Conservation (phyloP, 306 rosid genomes). For the Cucurbita ficifolia region DNA sequence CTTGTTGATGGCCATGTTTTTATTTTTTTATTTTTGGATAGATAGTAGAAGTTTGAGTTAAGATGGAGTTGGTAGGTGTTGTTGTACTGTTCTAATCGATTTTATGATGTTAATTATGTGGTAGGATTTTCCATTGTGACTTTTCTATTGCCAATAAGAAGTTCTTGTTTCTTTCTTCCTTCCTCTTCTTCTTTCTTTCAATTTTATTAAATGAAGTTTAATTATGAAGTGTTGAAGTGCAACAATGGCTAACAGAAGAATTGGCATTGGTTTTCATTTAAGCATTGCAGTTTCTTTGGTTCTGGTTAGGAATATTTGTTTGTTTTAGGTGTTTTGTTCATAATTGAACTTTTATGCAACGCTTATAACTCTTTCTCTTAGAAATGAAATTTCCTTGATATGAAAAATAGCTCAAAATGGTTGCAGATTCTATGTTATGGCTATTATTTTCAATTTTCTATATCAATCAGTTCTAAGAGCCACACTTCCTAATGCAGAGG, state of each 20-base stretch:
- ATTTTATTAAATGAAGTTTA: background rate
- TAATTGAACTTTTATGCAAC: background rate
- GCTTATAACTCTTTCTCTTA: background rate
- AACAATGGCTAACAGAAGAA: background rate
- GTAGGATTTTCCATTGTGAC: too few species aligned
- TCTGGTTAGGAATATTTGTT: background rate
- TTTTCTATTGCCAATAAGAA: too few species aligned
- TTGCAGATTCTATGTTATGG: background rate
- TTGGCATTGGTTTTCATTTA: background rate
- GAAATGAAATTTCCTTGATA: background rate
- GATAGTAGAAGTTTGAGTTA: too few species aligned
- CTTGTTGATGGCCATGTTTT: too few species aligned
- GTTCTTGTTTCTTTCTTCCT: background rate
- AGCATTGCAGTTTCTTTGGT: background rate
- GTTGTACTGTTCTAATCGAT: too few species aligned
- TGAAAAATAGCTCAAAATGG: background rate
- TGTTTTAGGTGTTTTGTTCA: background rate
- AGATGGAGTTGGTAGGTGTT: too few species aligned
- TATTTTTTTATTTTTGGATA: too few species aligned
- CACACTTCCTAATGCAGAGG: slow-evolving; percentile 33
- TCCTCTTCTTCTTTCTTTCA: background rate
- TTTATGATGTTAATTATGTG: too few species aligned
- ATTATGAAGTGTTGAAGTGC: background rate
- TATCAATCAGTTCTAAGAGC: slow-evolving; percentile 13
- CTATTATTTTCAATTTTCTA: background rate